A percentile compares a stretch with the other conserved stretches of the same genome.
These are phyloP conservation scores for Hypoxylon fragiforme DNA, from an alignment of 495 filamentous ascomycete species.

Conservation along the genomic window DNA sequence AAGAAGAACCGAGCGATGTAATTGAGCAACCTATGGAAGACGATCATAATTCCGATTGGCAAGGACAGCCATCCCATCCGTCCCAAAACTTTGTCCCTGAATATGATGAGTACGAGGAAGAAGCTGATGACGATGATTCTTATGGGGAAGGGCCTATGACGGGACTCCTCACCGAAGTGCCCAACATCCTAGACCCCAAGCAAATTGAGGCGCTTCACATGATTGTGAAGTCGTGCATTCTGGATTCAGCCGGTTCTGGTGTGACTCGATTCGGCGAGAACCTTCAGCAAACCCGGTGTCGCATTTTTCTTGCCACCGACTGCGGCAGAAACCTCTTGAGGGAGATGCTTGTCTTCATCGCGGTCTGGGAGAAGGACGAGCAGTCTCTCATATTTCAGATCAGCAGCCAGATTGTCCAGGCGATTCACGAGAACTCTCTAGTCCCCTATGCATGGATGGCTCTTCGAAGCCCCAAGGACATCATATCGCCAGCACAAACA, in stretches of 20 bases:
- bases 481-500: conserved; percentile 91
- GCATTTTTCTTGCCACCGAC: conserved; percentile 83
- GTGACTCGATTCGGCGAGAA: conserved; percentile 64
- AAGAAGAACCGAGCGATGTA: conserved; percentile 39
- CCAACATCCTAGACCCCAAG: conserved; percentile 87
- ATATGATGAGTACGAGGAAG: conserved; percentile 65
- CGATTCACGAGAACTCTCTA: conserved; percentile 81
- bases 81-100: conserved; percentile 44
- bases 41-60: conserved; percentile 53
- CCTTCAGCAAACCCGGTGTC: conserved; percentile 82
- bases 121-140: conserved; percentile 78
- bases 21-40: conserved; percentile 50
- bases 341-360: conserved; percentile 92
- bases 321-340: conserved; percentile 84
- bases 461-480: conserved; percentile 90
- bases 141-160: conserved; percentile 83
- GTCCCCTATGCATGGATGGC: conserved; percentile 88
- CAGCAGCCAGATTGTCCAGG: conserved; percentile 93
- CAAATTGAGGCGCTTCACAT: conserved; percentile 95
- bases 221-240: conserved; percentile 89
- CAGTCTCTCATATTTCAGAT: conserved; percentile 92
- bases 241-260: conserved; percentile 64
- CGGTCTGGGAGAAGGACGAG: conserved; percentile 91
- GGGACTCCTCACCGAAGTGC: conserved; percentile 86
- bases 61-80: conserved; percentile 49